Percentiles rank a stretch among this genome's conserved stretches.
Conservation (phyloP, 2,329 filamentous ascomycete genomes). For the Chaetomiaceae sp. region DNA sequence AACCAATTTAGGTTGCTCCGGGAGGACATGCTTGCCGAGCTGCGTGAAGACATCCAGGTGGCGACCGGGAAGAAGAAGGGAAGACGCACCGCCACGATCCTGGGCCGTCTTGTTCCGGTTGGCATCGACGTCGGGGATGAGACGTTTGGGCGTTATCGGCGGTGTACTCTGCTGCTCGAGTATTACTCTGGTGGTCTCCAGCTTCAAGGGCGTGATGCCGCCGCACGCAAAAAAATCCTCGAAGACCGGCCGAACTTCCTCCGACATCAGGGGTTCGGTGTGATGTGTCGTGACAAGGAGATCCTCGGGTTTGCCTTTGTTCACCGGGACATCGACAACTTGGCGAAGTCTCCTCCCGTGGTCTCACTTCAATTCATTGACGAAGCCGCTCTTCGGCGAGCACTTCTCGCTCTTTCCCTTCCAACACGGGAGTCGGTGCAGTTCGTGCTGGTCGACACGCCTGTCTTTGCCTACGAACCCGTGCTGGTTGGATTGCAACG, state of each 20-base stretch:
- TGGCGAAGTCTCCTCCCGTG: slow-evolving; percentile 41
- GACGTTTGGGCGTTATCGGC: slow-evolving; percentile 24
- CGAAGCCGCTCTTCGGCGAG: slow-evolving; percentile 39
- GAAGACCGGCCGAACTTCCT: slow-evolving; percentile 46
- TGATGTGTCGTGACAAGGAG: slow-evolving; percentile 45
- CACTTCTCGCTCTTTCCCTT: slow-evolving; percentile 39
- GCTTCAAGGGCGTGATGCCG: slow-evolving; percentile 27
- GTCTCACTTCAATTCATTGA: slow-evolving; percentile 50
- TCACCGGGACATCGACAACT: slow-evolving; percentile 44
- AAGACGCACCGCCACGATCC: slow-evolving; percentile 32
- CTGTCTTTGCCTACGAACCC: slow-evolving; percentile 65
- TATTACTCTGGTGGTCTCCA: slow-evolving; percentile 39
- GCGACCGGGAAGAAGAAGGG: slow-evolving; percentile 46
- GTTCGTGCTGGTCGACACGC: slow-evolving; percentile 59
- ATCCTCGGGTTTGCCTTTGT: slow-evolving; percentile 58
- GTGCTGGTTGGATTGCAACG: slow-evolving; percentile 56
- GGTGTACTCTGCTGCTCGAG: slow-evolving; percentile 38
- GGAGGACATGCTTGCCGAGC: slow-evolving; percentile 65
- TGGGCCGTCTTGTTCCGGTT: slow-evolving; percentile 37
- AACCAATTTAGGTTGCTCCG: slow-evolving; percentile 68
- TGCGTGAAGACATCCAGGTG: slow-evolving; percentile 56
- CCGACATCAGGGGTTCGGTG: slow-evolving; percentile 58
- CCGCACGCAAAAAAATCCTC: slow-evolving; percentile 42
- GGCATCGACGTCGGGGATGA: slow-evolving; percentile 35
- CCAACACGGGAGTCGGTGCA: slow-evolving; percentile 29